Evolutionary conservation across 108 stramenopile species (phyloP).

Genomic region (Cyclostephanos tholiformis): DNA sequence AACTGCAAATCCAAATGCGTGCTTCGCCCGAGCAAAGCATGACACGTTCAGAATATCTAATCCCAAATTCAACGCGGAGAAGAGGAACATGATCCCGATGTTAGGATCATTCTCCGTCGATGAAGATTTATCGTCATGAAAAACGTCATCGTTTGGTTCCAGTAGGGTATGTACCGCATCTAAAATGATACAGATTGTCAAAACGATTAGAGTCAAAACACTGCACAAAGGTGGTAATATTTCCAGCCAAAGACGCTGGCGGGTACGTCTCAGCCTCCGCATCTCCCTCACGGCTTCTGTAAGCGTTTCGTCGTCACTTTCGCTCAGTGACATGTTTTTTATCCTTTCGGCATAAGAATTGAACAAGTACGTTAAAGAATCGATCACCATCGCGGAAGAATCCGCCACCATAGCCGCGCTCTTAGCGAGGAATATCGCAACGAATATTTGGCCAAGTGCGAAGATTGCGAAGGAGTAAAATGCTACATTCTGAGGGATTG

Average conservation of each 20-base stretch:
- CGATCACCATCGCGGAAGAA: conserved; percentile 69
- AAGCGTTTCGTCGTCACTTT: conserved; percentile 23
- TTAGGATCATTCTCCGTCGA: conserved; percentile 39
- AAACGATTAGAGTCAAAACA: conserved; percentile 60
- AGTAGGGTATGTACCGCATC: conserved; percentile 27
- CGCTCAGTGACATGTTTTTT: conserved; percentile 44
- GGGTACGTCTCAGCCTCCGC: conserved; percentile 25
- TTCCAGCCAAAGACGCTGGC: conserved; percentile 59
- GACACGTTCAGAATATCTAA: conserved; percentile 78
- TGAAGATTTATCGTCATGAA: conserved; percentile 2
- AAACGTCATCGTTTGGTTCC: conserved; percentile 9
- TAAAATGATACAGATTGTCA: conserved; percentile 50
- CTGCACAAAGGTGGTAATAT: conserved; percentile 75
- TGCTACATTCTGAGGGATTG: conserved; percentile 36
- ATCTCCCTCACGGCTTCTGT: conserved; percentile 28
- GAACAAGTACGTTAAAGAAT: conserved; percentile 71
- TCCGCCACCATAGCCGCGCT: conserved; percentile 48
- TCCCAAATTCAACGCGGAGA: conserved; percentile 65
- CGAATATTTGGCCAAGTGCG: conserved; percentile 43
- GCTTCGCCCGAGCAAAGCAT: conserved; percentile 73
- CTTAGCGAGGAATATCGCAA: conserved; percentile 28
- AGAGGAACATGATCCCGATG: conserved; percentile 71
- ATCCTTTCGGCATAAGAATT: conserved; percentile 67
- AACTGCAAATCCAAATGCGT: conserved; percentile 59
- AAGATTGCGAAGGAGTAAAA: conserved; percentile 47